Evolutionary conservation across 2,329 filamentous ascomycete species (phyloP).

Genomic region (Monilinia vaccinii-corymbosi): DNA sequence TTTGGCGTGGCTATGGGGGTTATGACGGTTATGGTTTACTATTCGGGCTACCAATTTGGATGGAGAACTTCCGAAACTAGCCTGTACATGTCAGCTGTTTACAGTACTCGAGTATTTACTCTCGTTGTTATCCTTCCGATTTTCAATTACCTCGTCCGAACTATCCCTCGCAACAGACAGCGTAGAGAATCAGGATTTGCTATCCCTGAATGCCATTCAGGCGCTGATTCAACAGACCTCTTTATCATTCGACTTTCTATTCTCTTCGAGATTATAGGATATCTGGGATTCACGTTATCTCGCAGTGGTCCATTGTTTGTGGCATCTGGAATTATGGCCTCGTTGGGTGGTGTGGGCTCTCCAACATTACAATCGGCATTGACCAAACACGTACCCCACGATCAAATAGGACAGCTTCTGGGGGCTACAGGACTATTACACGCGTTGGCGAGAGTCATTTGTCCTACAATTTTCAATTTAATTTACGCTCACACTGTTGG

Average conservation of each 20-base stretch:
- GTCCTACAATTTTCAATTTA: constrained; percentile 75
- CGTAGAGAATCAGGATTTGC: constrained; percentile 52
- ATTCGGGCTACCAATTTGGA: constrained; percentile 68
- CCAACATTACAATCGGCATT: constrained; percentile 77
- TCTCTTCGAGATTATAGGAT: constrained; percentile 66
- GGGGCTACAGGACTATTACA: constrained; percentile 83
- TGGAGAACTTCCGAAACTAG: constrained; percentile 79
- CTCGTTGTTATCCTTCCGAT: constrained; percentile 68
- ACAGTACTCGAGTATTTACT: constrained; percentile 61
- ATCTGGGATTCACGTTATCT: constrained; percentile 63
- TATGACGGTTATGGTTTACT: constrained; percentile 74
- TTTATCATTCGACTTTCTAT: constrained; percentile 67
- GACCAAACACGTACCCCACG: constrained; percentile 82
- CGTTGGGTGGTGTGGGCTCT: constrained; percentile 74
- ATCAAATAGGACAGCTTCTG: constrained; percentile 76
- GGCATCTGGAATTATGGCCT: constrained; percentile 60
- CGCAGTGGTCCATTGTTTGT: constrained; percentile 57
- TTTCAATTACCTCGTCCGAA: constrained; percentile 66
- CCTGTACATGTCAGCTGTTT: constrained; percentile 72
- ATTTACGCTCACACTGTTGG: constrained; percentile 77
- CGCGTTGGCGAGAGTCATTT: constrained; percentile 67
- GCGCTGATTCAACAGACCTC: constrained; percentile 71
- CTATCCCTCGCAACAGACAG: constrained; percentile 22
- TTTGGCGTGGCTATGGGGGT: constrained; percentile 76
- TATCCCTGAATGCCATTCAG: constrained; percentile 34